Base-by-base conservation (phyloP, 2,329 filamentous ascomycete genomes). In the Pestalotiopsis sp. region DNA sequence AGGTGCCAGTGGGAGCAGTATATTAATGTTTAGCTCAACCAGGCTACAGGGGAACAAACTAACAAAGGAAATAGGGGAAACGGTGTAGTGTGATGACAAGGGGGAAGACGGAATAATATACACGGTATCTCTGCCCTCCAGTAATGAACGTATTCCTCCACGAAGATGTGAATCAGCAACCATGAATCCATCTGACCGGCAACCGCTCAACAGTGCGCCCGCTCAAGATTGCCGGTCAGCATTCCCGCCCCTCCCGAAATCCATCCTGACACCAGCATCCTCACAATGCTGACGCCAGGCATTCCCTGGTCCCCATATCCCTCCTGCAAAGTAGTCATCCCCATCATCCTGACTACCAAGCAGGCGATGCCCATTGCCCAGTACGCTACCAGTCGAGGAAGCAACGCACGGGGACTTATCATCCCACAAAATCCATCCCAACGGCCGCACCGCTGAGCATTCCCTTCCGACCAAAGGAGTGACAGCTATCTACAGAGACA, bases 261-360 rank as follows among this genome's bases (percentile, higher is more conserved):
- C 59, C 59, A 36, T 36, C 27, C n/a, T 39, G 27, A 62, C 59
- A 41, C 27, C 59, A 62, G 59, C 59, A 25, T 39, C 36, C 57
- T 59, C 11, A 59, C n/a, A 12, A 39, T 25, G 23, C 27, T 23
- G 27, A 62, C 23, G 27, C 59, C 59, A 17, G 36, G 59, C 31
- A 36, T 62, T 62, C 59, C 59, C 59, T 7, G 14, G 36, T 62
- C 36, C 59, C 59, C 59, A 14, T 20, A 39, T 62, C 59, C 59
- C 27, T 62, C 59, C 59, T 41, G 59, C 59, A 62, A 62, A 31
- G 59, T 39, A 41, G 36, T 12, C 59, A 62, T 41, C 17, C 27
- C 59, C 59, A 62, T 36, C 59, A 17, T 41, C 27, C 27, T 62
- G 59, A 20, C 27, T 41, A 39, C 27, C 27, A 39, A 20, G 59